Evolutionary conservation across 306 rosid species (phyloP).

Genomic region (Cucurbita argyrosperma): DNA sequence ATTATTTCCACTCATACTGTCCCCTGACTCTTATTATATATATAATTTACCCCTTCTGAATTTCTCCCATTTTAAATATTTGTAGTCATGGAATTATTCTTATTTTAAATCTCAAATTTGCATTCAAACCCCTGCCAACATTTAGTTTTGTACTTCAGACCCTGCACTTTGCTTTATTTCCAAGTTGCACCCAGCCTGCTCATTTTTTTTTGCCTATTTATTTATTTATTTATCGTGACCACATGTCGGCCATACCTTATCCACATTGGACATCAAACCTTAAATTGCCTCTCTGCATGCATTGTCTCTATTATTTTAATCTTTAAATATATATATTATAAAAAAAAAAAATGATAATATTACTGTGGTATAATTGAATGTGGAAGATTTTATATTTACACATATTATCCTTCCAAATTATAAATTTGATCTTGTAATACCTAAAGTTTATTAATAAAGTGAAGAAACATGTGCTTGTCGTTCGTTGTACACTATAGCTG

Average conservation of each 20-base stretch:
- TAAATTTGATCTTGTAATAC: too few species aligned
- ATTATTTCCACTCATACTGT: neutral
- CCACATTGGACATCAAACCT: conserved; percentile 3
- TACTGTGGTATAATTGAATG: neutral
- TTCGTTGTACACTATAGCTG: too few species aligned
- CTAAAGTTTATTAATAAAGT: too few species aligned
- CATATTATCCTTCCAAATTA: neutral
- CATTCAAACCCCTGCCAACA: neutral
- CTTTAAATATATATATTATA: neutral
- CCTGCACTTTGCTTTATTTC: neutral
- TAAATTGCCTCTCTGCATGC: neutral
- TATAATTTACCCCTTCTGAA: neutral
- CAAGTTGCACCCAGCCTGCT: neutral
- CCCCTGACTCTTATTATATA: neutral
- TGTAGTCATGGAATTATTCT: neutral
- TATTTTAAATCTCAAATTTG: neutral
- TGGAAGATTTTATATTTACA: neutral
- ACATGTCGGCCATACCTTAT: neutral
- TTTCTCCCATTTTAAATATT: neutral
- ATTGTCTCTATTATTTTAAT: neutral
- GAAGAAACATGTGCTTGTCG: too few species aligned
- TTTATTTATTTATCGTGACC: neutral
- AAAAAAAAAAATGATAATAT: too few species aligned
- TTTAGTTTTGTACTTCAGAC: neutral
- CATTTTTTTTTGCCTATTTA: neutral